A percentile compares a stretch with the other conserved stretches of the same genome.
Conservation (phyloP, 2,329 filamentous ascomycete species). For the Microdochium nivale region DNA sequence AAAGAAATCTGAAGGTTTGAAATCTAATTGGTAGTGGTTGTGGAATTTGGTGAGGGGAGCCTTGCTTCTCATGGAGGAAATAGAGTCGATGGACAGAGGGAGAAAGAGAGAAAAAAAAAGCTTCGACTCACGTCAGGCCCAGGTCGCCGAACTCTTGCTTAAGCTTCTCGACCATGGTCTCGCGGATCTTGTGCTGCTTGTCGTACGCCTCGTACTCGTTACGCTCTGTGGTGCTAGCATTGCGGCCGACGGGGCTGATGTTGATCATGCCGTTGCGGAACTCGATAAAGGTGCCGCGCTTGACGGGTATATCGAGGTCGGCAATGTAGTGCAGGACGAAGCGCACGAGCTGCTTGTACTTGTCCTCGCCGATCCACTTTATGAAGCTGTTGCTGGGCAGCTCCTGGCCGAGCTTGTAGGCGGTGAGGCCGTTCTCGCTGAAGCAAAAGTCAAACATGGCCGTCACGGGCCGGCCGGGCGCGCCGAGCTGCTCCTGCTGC, state of each 20-base stretch:
- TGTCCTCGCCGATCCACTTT: constrained; percentile 75
- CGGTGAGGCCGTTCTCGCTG: constrained; percentile 90
- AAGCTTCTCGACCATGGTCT: constrained; percentile 66
- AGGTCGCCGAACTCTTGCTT: constrained; percentile 75
- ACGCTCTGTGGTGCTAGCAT: constrained; percentile 73
- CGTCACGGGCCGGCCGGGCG: constrained; percentile 58
- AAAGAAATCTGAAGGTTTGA: no score
- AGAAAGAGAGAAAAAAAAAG: constrained; percentile 1
- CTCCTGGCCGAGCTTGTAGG: constrained; percentile 71
- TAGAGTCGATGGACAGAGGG: neutral
- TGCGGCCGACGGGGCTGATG: constrained; percentile 74
- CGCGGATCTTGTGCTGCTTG: constrained; percentile 65
- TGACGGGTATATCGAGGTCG: constrained; percentile 75
- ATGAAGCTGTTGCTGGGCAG: constrained; percentile 83
- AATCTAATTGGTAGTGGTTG: neutral
- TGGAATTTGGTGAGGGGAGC: no score
- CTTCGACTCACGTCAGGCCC: constrained; percentile 64
- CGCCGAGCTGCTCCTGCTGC: constrained; percentile 92
- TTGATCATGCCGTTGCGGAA: constrained; percentile 92
- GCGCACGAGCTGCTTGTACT: constrained; percentile 69
- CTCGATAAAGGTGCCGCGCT: constrained; percentile 79
- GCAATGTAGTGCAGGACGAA: constrained; percentile 77
- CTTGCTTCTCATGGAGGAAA: constrained; percentile 1
- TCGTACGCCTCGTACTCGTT: constrained; percentile 78
- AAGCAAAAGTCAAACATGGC: constrained; percentile 97